phyloP scores from a whole-genome alignment of 768 basidiomycete genomes.

The Tremella mesenterica region DNA sequence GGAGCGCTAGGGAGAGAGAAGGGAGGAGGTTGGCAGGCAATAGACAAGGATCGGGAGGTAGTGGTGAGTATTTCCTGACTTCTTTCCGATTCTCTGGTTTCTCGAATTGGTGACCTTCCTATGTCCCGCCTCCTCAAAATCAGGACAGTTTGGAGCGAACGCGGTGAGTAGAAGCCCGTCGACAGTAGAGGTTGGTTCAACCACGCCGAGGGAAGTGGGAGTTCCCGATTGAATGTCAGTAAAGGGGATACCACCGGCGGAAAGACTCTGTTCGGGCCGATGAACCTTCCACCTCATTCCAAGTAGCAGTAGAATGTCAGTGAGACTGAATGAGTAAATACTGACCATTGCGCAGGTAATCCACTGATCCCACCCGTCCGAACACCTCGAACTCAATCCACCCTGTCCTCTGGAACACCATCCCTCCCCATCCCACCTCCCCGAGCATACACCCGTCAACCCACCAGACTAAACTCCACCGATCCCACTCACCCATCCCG shows the following conservation, averaged over 20 bases:
- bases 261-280: not conserved
- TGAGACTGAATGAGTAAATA: not conserved
- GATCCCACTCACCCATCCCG: not conserved
- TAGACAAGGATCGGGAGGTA: constrained; percentile 3
- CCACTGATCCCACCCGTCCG: constrained; percentile 15
- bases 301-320: not conserved
- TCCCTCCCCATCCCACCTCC: constrained; percentile 10
- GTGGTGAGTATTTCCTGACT: too few relatives aligned
- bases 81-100: too few relatives aligned
- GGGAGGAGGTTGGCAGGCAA: constrained; percentile 3
- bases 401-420: not conserved
- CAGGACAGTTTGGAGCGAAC: too few relatives aligned
- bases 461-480: not conserved
- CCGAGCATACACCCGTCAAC: constrained; percentile 2
- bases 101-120: too few relatives aligned
- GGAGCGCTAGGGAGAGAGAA: constrained; percentile 7
- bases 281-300: not conserved
- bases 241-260: too few relatives aligned
- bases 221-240: too few relatives aligned
- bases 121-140: too few relatives aligned
- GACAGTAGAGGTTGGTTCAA: too few relatives aligned
- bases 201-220: too few relatives aligned
- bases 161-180: not conserved
- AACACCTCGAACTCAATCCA: not conserved
- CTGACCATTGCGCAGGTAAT: constrained; percentile 6